Percentiles rank a stretch among this genome's conserved stretches.
These are phyloP conservation scores for Arbutus unedo DNA, from an alignment of 148 eudicot genomes.

Conservation along the genomic window DNA sequence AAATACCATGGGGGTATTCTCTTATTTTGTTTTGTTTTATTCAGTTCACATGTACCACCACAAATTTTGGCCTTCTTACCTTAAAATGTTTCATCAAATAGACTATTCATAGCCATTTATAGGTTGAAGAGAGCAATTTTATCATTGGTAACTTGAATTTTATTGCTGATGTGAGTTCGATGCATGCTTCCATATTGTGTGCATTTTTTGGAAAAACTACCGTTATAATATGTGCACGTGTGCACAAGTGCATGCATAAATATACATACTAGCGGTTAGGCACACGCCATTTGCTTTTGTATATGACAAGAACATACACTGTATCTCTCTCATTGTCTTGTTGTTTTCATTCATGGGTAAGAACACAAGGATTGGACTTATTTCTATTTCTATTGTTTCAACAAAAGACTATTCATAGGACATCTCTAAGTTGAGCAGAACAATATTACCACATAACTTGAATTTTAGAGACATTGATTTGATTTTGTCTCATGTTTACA, in stretches of 20 bases:
- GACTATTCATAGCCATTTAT: not conserved
- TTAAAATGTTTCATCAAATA: not conserved
- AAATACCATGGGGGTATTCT: not conserved
- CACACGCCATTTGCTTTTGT: too few relatives aligned
- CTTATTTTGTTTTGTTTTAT: not conserved
- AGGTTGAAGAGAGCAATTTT: not conserved
- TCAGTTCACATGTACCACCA: not conserved
- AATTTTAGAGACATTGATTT: not conserved
- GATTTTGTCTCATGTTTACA: not conserved
- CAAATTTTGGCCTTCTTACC: not conserved
- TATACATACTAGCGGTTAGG: too few relatives aligned
- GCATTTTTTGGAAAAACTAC: not conserved
- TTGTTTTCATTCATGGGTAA: not conserved
- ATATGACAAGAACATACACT: not conserved
- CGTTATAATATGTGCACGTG: too few relatives aligned
- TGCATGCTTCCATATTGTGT: not conserved
- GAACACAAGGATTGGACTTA: not conserved
- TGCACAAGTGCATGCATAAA: not conserved
- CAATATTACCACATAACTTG: not conserved
- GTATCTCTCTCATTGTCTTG: not conserved
- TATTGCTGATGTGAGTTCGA: not conserved
- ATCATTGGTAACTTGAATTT: not conserved
- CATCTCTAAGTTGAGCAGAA: not conserved
- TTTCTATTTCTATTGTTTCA: not conserved
- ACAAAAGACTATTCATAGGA: not conserved